A percentile compares a stretch with the other conserved stretches of the same genome.
These are phyloP conservation scores for Vigna hirtella DNA, from an alignment of 306 rosid species.

Conservation along the genomic window DNA sequence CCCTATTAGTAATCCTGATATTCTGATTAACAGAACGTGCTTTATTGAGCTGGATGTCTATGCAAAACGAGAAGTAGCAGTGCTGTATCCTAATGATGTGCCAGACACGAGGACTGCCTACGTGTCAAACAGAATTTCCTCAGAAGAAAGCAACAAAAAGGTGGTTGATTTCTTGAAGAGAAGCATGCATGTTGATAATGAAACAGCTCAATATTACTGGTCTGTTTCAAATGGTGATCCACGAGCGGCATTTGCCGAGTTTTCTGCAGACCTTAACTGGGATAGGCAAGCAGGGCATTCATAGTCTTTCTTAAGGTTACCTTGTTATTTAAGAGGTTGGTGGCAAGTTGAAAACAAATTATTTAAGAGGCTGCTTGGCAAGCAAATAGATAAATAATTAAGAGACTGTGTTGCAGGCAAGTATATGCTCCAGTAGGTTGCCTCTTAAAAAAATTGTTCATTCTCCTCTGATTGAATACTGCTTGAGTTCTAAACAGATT, in stretches of 20 bases:
- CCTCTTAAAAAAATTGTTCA: conserved; percentile 23
- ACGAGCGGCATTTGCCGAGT: conserved; percentile 81
- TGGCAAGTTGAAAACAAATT: neutral
- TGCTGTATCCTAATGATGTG: conserved; percentile 70
- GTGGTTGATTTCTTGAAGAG: conserved; percentile 77
- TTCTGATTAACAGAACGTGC: conserved; percentile 71
- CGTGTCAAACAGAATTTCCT: conserved; percentile 46
- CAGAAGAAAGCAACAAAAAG: conserved; percentile 71
- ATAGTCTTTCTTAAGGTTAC: conserved; percentile 31
- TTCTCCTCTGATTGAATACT: conserved; percentile 22
- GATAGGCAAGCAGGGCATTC: conserved; percentile 63
- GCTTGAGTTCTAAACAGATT: conserved; percentile 24
- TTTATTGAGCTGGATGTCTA: conserved; percentile 73
- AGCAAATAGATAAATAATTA: conserved; percentile 19
- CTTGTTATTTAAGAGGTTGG: neutral
- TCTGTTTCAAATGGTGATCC: conserved; percentile 87
- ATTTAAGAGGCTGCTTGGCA: neutral
- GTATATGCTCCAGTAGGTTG: conserved; percentile 34
- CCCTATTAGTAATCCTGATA: conserved; percentile 70
- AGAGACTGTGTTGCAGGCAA: conserved; percentile 11
- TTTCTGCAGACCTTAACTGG: conserved; percentile 84
- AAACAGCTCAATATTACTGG: conserved; percentile 85
- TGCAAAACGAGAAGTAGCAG: conserved; percentile 94
- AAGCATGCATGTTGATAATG: conserved; percentile 91
- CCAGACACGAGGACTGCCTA: conserved; percentile 50